phyloP scores from a whole-genome alignment of 176 grass and related monocot genomes.

The Raddia guianensis region DNA sequence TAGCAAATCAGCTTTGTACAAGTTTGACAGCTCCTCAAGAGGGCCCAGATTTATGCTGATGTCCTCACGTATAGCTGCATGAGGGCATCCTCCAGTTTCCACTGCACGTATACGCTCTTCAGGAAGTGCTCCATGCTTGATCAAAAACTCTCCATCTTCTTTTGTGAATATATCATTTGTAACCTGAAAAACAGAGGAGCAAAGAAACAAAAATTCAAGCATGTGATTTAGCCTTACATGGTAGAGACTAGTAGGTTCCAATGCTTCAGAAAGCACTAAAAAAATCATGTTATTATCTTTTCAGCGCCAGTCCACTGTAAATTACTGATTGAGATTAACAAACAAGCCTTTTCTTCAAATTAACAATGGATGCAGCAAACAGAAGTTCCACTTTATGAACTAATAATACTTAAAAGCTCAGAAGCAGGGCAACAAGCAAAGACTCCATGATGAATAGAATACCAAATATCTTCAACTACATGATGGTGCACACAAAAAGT shows the following conservation, averaged over 20 bases:
- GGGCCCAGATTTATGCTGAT: slow-evolving; percentile 98
- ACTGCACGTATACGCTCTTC: slow-evolving; percentile 87
- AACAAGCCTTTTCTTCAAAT: not conserved
- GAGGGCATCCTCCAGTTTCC: slow-evolving; percentile 93
- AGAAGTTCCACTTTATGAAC: not conserved
- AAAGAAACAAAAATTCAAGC: not conserved
- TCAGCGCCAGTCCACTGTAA: not conserved
- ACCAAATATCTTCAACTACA: not conserved
- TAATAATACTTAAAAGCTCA: slow-evolving; percentile 1
- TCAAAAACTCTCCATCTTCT: slow-evolving; percentile 95
- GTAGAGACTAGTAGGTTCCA: too few relatives aligned
- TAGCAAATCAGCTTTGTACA: slow-evolving; percentile 85
- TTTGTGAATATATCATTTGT: slow-evolving; percentile 99
- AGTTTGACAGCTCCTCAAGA: slow-evolving; percentile 86
- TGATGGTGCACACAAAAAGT: not conserved
- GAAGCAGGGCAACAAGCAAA: not conserved
- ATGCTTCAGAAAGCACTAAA: too few relatives aligned
- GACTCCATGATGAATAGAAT: not conserved
- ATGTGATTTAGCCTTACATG: not conserved
- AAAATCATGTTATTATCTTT: not conserved
- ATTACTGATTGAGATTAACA: not conserved
- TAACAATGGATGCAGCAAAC: not conserved
- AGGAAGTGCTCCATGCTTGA: slow-evolving; percentile 89
- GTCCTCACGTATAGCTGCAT: slow-evolving; percentile 94
- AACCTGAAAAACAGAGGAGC: slow-evolving; percentile 52